Evolutionary conservation across 345 rosid genomes (phyloP), one percentile per base, ranked within the genome.

Genomic region (Capsella bursapastoris): DNA sequence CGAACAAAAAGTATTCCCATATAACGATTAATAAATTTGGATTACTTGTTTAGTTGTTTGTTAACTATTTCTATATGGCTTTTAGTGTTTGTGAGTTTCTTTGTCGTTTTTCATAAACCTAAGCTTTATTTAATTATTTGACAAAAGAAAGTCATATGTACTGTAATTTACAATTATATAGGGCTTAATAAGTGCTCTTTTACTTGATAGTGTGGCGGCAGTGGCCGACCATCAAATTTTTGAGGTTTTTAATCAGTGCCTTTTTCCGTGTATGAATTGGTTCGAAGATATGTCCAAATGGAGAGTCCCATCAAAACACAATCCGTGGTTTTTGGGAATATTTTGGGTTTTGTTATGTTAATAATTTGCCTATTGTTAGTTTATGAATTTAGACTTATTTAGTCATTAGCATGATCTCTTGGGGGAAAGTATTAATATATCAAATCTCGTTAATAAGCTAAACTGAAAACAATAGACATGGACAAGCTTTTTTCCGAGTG

Each of bases 151-250:
- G 25, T 13, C 7, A 8, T 13, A 12, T 35, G 56, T 18, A 18
- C 22, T 18, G 22, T 52, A 47, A 37, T 37, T 22, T 11, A 57
- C 56, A 38, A 8, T 32, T 64, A 44, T 22, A 22, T 22, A 22
- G 25, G 25, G 25, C 25, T 22, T 22, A 22, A 22, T 22, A 38
- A 32, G 38, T 18, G 22, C 10, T 65, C 15, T 65, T 34, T 52
- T 44, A 43, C 27, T 31, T 28, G 25, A 51, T 61, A 52, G 48
- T 65, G 57, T 65, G 72, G 78, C 78, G 52, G 78, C 72, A 66
- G 72, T 74, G 78, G 72, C 78, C 72, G 67, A 74, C 78, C 60
- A 66, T 74, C 38, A 22, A 22, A 57, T 16, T 57, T 63, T 38
- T 57, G 7, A 41, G 31, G 25, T 27, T 71, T 7, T 7, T 7